phyloP scores from a whole-genome alignment of 192 early-diverging fungal genomes.

The Gamsiella multidivaricata region DNA sequence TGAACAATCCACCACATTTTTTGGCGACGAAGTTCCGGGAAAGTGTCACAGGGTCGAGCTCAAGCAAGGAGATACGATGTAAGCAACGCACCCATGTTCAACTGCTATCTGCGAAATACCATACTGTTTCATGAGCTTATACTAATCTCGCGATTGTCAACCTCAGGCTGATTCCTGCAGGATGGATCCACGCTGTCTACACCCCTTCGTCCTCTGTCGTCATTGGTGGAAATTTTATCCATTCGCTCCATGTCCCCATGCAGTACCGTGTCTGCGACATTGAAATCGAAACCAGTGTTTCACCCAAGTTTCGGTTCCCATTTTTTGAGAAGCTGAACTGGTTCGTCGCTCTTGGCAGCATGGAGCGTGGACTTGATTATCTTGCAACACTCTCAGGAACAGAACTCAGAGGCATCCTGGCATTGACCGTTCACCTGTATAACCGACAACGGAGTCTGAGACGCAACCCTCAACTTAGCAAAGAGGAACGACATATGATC shows the following conservation, averaged over 20 bases:
- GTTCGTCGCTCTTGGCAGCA: slow-evolving; percentile 77
- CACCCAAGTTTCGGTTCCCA: slow-evolving; percentile 86
- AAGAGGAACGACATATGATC: slow-evolving; percentile 45
- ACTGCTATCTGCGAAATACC: neutral
- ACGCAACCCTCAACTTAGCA: neutral
- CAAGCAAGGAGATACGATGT: slow-evolving; percentile 86
- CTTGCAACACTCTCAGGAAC: slow-evolving; percentile 16
- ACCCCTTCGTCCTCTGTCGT: slow-evolving; percentile 89
- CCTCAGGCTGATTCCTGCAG: slow-evolving; percentile 88
- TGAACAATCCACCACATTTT: slow-evolving; percentile 81
- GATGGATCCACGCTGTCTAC: slow-evolving; percentile 97
- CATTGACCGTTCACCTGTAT: slow-evolving; percentile 26
- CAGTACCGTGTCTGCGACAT: slow-evolving; percentile 82
- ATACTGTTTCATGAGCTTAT: neutral
- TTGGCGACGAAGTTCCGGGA: slow-evolving; percentile 83
- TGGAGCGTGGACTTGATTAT: slow-evolving; percentile 55
- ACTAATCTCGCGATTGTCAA: neutral
- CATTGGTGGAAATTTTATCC: slow-evolving; percentile 95
- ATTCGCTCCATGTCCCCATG: slow-evolving; percentile 75
- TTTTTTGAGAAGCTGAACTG: slow-evolving; percentile 87
- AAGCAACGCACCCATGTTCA: slow-evolving; percentile 18
- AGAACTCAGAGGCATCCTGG: slow-evolving; percentile 24
- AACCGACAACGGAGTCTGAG: slow-evolving; percentile 31
- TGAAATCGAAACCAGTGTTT: slow-evolving; percentile 83
- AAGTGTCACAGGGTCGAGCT: slow-evolving; percentile 83